Conservation (phyloP, 768 basidiomycete genomes). For the Leccinum broughii region DNA sequence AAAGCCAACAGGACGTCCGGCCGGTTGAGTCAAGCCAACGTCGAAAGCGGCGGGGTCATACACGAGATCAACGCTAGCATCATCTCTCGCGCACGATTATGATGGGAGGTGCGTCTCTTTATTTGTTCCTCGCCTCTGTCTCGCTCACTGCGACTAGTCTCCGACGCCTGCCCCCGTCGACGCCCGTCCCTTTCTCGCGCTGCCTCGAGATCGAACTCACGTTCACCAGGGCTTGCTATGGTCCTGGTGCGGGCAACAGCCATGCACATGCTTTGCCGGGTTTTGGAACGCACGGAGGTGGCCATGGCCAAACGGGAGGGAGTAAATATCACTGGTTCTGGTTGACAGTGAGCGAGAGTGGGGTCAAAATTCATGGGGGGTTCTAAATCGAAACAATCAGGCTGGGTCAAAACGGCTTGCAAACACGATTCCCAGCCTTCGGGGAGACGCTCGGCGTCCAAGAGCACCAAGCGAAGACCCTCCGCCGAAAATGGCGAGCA, state of each 20-base stretch:
- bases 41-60: background rate
- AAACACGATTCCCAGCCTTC: conserved; percentile 70
- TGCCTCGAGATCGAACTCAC: conserved; percentile 14
- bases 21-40: background rate
- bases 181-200: conserved; percentile 8
- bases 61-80: conserved; percentile 13
- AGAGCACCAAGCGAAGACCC: conserved; percentile 54
- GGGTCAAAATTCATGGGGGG: background rate
- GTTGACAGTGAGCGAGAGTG: conserved; percentile 17
- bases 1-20: background rate
- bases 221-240: conserved; percentile 9
- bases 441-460: conserved; percentile 64
- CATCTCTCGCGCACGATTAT: conserved; percentile 15
- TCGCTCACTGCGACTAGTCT: conserved; percentile 12
- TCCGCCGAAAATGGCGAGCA: conserved; percentile 65
- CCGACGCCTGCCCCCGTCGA: conserved; percentile 9
- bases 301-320: conserved; percentile 19
- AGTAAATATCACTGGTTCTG: conserved; percentile 28
- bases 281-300: conserved; percentile 21
- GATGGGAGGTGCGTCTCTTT: conserved; percentile 52
- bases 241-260: conserved; percentile 14
- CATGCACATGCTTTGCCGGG: conserved; percentile 16
- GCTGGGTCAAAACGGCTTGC: conserved; percentile 46
- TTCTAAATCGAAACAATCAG: background rate
- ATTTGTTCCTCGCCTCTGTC: background rate